Base-by-base conservation (phyloP, 805 yeast genomes). In the Spathaspora hagerdaliae region DNA sequence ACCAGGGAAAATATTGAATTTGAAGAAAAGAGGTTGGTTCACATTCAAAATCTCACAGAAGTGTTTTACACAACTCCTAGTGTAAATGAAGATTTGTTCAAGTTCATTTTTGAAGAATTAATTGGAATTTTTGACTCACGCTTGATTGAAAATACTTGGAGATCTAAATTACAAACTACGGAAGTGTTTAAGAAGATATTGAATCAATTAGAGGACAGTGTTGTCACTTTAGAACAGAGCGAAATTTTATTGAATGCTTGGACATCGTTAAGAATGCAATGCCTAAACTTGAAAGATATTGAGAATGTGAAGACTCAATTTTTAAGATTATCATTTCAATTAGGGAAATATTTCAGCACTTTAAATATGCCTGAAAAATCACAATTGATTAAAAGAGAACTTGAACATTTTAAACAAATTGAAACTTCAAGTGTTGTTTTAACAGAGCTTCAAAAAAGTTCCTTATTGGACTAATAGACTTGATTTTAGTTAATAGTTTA, bases 271-370 rank as follows among this genome's bases (percentile, higher is more conserved):
- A 57, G 55, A 29, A 39, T 45, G 6, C 49, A 52, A n/a, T 73
- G 76, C 52, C 59, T 70, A n/a, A 50, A 51, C 5, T 52, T 58
- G 10, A 69, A 69, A 31, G 69, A 72, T 26, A 75, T 78, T 47
- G 92, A 85, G 55, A 78, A 74, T 48, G 87, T 83, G 3, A 73
- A 83, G 44, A 60, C 84, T 15, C 79, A 79, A 27, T 74, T 68
- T 43, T 64, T 69, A 10, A 55, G 73, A 42, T 58, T 60, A 35
- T 60, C 67, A 5, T 55, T 56, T 11, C 45, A 48, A 27, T 45
- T 64, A n/a, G 41, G 57, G 1, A 44, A 41, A 2, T 46, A 58
- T 26, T 52, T 60, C 9, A 52, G 49, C 10, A 49, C 50, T 1
- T 41, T 51, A 12, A 49, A 52, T 38, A 36, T 44, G 27, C 37